Evolutionary conservation across 352 stramenopile species (phyloP), one percentile per base, ranked within the genome.

Genomic region (Thraustochytrium sp.): DNA sequence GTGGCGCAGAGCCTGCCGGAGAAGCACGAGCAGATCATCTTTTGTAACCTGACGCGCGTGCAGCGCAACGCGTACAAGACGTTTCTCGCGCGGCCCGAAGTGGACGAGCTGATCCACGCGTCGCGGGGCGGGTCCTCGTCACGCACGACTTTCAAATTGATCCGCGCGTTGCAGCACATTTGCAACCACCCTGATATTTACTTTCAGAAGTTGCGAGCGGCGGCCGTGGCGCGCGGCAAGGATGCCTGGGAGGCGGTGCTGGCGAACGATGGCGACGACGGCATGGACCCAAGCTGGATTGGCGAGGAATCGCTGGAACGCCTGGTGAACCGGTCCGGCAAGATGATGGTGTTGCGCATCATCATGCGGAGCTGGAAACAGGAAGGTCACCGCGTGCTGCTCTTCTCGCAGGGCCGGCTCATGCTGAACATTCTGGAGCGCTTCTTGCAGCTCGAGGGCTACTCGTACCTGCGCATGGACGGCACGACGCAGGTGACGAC

Each of bases 1-100:
- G 85, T 88, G 36, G 56, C 65, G 38, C 91, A 89, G 3, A 90
- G 91, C 64, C 92, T 99, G 86, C 97, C 97, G 55, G 88, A 92
- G 5, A 99, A 99, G 87, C 98, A 96, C 82, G 96, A 99, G 85
- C 96, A 99, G 84, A 96, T 99, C 13, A 86, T 99, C 21, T 99
- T 99, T 84, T 99, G 96, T 85, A 89, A 89, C 3, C 89, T 99
- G 16, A 96, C 94, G 0, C 74, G 87, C 18, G 88, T 89, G 5
- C 97, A 99, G 84, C 88, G 90, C 53, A 86, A 89, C 9, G 85
- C 97, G 1, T 99, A 99, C 87, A 89, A 94, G 82, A 85, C 91
- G 16, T 98, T 96, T 80, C 84, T 89, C 4, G 42, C 51, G 26
- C 65, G 73, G 42, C 80, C 85, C 18, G 76, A 85, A 31, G 76